These are phyloP conservation scores for Aschersonia sp. DNA, from an alignment of 2,329 filamentous ascomycete genomes.

Conservation along the genomic window DNA sequence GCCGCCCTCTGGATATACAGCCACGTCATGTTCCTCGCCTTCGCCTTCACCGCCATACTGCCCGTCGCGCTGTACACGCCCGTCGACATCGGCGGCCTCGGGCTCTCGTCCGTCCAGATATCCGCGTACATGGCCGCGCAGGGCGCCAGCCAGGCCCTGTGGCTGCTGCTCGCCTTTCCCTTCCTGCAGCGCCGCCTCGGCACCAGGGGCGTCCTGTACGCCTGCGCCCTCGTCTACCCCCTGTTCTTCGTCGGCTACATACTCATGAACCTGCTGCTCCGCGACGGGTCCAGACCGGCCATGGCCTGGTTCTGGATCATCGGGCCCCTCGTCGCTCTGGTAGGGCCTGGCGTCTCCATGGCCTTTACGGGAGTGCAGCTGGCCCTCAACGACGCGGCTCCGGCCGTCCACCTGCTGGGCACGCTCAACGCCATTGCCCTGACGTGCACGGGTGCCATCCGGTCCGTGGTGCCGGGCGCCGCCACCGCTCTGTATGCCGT, in stretches of 20 bases:
- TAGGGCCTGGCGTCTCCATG: slow-evolving; percentile 51
- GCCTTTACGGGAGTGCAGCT: slow-evolving; percentile 59
- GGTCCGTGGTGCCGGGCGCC: slow-evolving; percentile 50
- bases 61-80: slow-evolving; percentile 57
- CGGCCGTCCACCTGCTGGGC: slow-evolving; percentile 47
- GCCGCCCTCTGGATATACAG: slow-evolving; percentile 51
- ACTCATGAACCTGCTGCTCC: slow-evolving; percentile 32
- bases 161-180: slow-evolving; percentile 59
- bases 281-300: slow-evolving; percentile 19
- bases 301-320: slow-evolving; percentile 40
- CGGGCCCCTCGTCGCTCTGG: slow-evolving; percentile 25
- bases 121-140: slow-evolving; percentile 49
- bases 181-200: slow-evolving; percentile 49
- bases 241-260: slow-evolving; percentile 47
- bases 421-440: slow-evolving; percentile 52
- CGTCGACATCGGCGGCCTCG: slow-evolving; percentile 47
- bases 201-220: slow-evolving; percentile 48
- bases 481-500: slow-evolving; percentile 55
- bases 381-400: slow-evolving; percentile 59
- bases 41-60: slow-evolving; percentile 55
- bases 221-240: slow-evolving; percentile 42
- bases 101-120: slow-evolving; percentile 47
- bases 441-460: slow-evolving; percentile 43
- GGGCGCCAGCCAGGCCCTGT: slow-evolving; percentile 53
- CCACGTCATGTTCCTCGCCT: slow-evolving; percentile 53